These are phyloP conservation scores for Schizothecium vesticola DNA, from an alignment of 495 filamentous ascomycete genomes.

Conservation along the genomic window DNA sequence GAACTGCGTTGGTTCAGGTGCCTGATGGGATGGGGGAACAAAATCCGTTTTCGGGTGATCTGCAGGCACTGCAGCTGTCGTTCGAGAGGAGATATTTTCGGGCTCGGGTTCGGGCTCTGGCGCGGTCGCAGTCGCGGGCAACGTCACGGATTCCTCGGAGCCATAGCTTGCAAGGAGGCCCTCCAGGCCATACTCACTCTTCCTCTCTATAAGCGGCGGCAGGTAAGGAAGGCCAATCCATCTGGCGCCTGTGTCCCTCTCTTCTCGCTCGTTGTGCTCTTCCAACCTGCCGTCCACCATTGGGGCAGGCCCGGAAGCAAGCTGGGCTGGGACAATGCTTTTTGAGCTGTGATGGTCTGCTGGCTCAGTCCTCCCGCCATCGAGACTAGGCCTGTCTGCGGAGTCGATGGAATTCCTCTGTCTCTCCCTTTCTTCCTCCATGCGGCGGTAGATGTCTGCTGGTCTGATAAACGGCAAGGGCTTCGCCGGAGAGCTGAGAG, in stretches of 20 bases:
- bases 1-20: background rate
- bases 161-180: constrained; percentile 28
- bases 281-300: background rate
- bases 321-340: background rate
- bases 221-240: constrained; percentile 35
- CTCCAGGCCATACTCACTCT: constrained; percentile 52
- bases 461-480: constrained; percentile 63
- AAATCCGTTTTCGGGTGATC: background rate
- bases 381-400: constrained; percentile 38
- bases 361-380: constrained; percentile 18
- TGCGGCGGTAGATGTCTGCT: constrained; percentile 71
- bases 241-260: constrained; percentile 24
- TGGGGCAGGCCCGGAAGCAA: background rate
- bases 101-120: constrained; percentile 6
- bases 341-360: background rate
- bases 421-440: constrained; percentile 59
- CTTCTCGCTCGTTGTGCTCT: background rate
- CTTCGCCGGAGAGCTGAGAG: constrained; percentile 32
- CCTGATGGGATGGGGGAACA: background rate
- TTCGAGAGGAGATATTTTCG: background rate
- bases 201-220: constrained; percentile 53
- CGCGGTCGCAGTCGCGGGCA: background rate
- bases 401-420: constrained; percentile 48
- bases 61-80: background rate
- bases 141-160: constrained; percentile 1